Conservation (phyloP, 1,284 basidiomycete genomes). For the Amylostereum chailletii region DNA sequence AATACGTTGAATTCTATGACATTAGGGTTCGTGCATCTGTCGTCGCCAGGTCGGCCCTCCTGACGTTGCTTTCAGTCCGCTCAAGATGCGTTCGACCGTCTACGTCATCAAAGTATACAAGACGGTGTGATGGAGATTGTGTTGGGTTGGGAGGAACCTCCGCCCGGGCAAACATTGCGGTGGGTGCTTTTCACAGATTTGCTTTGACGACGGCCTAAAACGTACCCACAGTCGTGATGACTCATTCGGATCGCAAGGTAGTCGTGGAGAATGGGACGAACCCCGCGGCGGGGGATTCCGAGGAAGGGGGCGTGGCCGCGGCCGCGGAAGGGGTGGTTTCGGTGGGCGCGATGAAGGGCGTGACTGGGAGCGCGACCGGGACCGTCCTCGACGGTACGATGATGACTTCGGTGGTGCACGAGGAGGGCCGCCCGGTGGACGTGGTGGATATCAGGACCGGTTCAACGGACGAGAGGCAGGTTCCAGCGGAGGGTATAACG, state of each 20-base stretch:
- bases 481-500: slow-evolving; percentile 17
- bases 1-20: slow-evolving; percentile 86
- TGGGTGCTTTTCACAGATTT: slow-evolving; percentile 21
- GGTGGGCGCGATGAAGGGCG: slow-evolving; percentile 21
- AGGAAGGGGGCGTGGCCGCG: slow-evolving; percentile 24
- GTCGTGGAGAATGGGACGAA: slow-evolving; percentile 42
- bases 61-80: slow-evolving; percentile 41
- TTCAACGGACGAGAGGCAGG: slow-evolving; percentile 23
- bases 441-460: slow-evolving; percentile 27
- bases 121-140: slow-evolving; percentile 85
- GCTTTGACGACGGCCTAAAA: background rate
- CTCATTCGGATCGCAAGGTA: slow-evolving; percentile 25
- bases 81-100: slow-evolving; percentile 70
- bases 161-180: slow-evolving; percentile 20
- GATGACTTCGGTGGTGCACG: slow-evolving; percentile 28
- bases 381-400: slow-evolving; percentile 34
- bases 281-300: slow-evolving; percentile 10
- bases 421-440: slow-evolving; percentile 16
- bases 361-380: slow-evolving; percentile 37
- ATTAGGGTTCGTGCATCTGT: slow-evolving; percentile 47
- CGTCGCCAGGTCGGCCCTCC: background rate
- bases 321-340: slow-evolving; percentile 19
- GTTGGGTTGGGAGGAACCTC: slow-evolving; percentile 75
- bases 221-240: slow-evolving; percentile 11
- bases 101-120: slow-evolving; percentile 71